Percentiles rank a stretch among this genome's conserved stretches.
These are phyloP conservation scores for Peterozyma xylosa DNA, from an alignment of 805 yeast genomes.

Conservation along the genomic window DNA sequence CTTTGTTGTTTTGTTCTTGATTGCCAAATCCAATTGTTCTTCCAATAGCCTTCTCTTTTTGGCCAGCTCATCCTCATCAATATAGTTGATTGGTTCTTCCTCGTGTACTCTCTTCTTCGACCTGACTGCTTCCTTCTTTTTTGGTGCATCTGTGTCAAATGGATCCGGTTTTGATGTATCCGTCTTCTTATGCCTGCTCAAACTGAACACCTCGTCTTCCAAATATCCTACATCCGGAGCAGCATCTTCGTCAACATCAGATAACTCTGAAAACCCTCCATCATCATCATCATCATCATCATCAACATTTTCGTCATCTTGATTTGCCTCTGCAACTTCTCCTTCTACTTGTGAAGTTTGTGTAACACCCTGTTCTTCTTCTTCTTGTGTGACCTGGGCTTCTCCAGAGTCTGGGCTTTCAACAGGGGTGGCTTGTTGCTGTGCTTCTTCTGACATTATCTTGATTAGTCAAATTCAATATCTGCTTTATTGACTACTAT, in stretches of 20 bases:
- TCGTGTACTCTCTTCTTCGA: constrained; percentile 13
- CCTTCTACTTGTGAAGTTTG: constrained; percentile 14
- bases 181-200: constrained; percentile 23
- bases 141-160: constrained; percentile 8
- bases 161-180: constrained; percentile 6
- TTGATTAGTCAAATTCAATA: neutral
- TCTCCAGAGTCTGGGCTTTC: constrained; percentile 1
- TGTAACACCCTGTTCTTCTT: constrained; percentile 3
- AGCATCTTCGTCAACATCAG: constrained; percentile 22
- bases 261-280: constrained; percentile 23
- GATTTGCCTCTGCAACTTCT: constrained; percentile 9
- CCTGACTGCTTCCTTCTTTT: constrained; percentile 11
- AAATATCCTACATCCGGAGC: constrained; percentile 16
- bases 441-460: constrained; percentile 8
- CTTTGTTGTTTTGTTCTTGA: constrained; percentile 54
- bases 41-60: constrained; percentile 73
- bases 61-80: constrained; percentile 19
- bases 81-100: constrained; percentile 14
- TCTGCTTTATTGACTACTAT: too few relatives aligned
- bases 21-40: constrained; percentile 68
- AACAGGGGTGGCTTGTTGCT: neutral
- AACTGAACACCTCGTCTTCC: constrained; percentile 28
- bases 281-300: constrained; percentile 10
- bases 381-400: constrained; percentile 6
- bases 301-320: neutral